These are phyloP conservation scores for Aspergillus brasiliensis DNA, from an alignment of 2,329 filamentous ascomycete genomes.

Conservation along the genomic window DNA sequence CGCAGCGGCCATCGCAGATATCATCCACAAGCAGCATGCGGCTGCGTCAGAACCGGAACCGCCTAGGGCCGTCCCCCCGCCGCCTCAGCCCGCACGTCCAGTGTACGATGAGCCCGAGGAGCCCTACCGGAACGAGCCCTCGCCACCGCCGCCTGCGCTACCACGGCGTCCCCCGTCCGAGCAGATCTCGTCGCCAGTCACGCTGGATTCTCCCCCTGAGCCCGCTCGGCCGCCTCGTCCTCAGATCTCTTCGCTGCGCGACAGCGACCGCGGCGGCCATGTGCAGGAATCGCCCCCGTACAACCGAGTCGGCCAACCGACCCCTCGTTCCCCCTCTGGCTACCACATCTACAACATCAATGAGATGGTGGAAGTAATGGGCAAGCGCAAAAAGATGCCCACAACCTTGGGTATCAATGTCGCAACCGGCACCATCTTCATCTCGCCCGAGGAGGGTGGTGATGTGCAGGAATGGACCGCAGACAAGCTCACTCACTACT, in stretches of 20 bases:
- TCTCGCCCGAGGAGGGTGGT: conserved; percentile 84
- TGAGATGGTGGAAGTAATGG: conserved; percentile 96
- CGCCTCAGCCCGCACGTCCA: conserved; percentile 45
- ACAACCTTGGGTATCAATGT: conserved; percentile 95
- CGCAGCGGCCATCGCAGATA: conserved; percentile 59
- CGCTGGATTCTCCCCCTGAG: conserved; percentile 60
- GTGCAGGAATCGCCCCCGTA: conserved; percentile 59
- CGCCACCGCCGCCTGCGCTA: conserved; percentile 58
- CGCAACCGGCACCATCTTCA: conserved; percentile 82
- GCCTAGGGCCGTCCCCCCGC: conserved; percentile 35
- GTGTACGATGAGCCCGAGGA: conserved; percentile 67
- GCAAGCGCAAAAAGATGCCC: conserved; percentile 96
- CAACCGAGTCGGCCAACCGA: conserved; percentile 53
- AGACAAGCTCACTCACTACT: conserved; percentile 95
- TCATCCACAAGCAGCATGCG: conserved; percentile 45
- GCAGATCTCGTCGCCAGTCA: conserved; percentile 58
- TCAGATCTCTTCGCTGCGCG: conserved; percentile 39
- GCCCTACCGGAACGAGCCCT: conserved; percentile 50
- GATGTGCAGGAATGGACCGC: conserved; percentile 90
- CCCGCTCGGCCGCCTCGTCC: conserved; percentile 49
- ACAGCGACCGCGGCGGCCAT: conserved; percentile 39
- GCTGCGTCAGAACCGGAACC: conserved; percentile 32
- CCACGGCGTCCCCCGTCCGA: conserved; percentile 65
- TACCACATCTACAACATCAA: conserved; percentile 97
- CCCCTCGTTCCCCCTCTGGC: conserved; percentile 68